Conservation (phyloP, 306 rosid species). For the Cicer bijugum region DNA sequence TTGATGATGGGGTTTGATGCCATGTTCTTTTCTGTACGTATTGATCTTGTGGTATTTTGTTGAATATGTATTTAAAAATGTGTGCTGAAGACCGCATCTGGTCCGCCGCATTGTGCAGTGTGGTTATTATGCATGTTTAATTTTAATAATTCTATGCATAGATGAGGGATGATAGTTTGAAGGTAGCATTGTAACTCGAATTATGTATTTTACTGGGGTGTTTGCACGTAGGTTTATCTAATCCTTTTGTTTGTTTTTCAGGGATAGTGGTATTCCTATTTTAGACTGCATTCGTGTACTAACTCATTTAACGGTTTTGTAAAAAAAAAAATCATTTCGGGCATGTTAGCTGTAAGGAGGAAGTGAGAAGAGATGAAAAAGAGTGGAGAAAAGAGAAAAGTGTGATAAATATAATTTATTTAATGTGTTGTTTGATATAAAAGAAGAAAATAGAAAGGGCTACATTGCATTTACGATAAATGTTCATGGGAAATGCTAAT, state of each 20-base stretch:
- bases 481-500: too few relatives aligned
- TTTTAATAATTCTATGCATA: conserved; percentile 40
- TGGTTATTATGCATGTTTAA: conserved; percentile 42
- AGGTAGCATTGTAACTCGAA: conserved; percentile 47
- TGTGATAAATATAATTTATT: too few relatives aligned
- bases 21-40: conserved; percentile 35
- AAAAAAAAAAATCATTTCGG: too few relatives aligned
- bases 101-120: conserved; percentile 38
- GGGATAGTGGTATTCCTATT: conserved; percentile 27
- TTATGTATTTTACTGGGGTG: conserved; percentile 43
- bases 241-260: not conserved
- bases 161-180: conserved; percentile 49
- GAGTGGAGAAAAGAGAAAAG: too few relatives aligned
- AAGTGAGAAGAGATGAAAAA: too few relatives aligned
- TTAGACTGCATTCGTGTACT: conserved; percentile 36
- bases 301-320: not conserved
- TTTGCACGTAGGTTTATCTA: not conserved
- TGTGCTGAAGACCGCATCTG: conserved; percentile 44
- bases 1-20: conserved; percentile 48
- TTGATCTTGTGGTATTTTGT: conserved; percentile 47
- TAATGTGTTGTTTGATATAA: too few relatives aligned
- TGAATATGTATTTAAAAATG: conserved; percentile 38
- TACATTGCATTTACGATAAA: too few relatives aligned
- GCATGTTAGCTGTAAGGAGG: too few relatives aligned
- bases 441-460: too few relatives aligned